Evolutionary conservation across 2,329 filamentous ascomycete species (phyloP), one percentile per base, ranked within the genome.

Genomic region (Zopfia rhizophila): DNA sequence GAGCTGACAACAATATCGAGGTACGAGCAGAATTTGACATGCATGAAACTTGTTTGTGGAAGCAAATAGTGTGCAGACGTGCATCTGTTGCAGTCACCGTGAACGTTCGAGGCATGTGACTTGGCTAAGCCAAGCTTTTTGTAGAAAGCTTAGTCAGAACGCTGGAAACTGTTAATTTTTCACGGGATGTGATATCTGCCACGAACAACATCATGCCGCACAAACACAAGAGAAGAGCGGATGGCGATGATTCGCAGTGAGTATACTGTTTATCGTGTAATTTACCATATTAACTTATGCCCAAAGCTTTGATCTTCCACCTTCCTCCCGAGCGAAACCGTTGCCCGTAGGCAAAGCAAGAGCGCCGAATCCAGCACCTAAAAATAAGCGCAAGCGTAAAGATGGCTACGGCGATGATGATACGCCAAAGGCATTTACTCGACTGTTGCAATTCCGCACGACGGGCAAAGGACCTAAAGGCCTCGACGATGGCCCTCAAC

Each of bases 401-500:
- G 61, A 78, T 72, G 66, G 75, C 74, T 74, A 86, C 79, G 73
- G 77, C 24, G 71, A 82, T 27, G 86, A 96, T 68, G 94, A 97
- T 73, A 92, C 89, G 1, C 94, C 94, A 0, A 88, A 90, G 57
- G 90, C 89, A 1, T 99, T 99, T 72, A 84, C 84, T 51, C 86
- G 91, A 10, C 75, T 97, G 52, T 94, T 97, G 89, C 85, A 89
- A 23, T 83, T 86, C 56, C 82, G 87, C 28, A 72, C 77, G 12
- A 80, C 83, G n/a, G 75, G 74, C 16, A 86, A 84, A 63, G 68
- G 66, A 31, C 66, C 61, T 17, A 79, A 80, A 4, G 86, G 87
- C 5, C 77, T 95, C 7, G 88, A 96, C 65, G 83, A 94, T 54
- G 89, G 89, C n/a, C 65, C 77, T 8, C 72, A 50, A 38, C 56